These are phyloP conservation scores for Eucalyptus guilfoylei DNA, from an alignment of 345 rosid species.

Conservation along the genomic window DNA sequence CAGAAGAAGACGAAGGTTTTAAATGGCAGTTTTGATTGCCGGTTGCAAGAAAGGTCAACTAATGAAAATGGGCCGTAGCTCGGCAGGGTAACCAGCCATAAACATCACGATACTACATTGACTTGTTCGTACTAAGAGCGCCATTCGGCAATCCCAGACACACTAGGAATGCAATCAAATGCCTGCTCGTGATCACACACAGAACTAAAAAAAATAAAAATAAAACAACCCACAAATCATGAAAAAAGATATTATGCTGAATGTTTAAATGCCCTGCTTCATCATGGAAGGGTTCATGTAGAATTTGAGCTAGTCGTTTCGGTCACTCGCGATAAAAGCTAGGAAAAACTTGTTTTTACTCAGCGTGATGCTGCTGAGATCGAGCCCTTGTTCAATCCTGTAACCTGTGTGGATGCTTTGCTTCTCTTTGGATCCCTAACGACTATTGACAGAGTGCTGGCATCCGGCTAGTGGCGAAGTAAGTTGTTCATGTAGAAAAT, in stretches of 20 bases:
- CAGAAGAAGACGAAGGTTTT: neutral
- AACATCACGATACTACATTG: neutral
- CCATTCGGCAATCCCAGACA: conserved; percentile 45
- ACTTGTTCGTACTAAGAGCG: neutral
- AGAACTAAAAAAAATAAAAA: no score
- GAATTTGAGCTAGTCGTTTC: neutral
- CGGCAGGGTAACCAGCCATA: neutral
- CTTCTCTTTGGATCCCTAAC: conserved; percentile 49
- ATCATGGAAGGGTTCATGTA: neutral
- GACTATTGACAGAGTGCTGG: conserved; percentile 62
- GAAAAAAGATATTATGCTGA: no score
- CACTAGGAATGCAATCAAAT: conserved; percentile 62
- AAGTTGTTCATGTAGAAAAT: no score
- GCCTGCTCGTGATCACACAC: conserved; percentile 16
- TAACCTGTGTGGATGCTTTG: conserved; percentile 37
- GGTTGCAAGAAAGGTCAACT: neutral
- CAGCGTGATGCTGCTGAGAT: conserved; percentile 45
- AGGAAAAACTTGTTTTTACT: conserved; percentile 29
- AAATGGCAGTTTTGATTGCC: neutral
- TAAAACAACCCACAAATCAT: neutral
- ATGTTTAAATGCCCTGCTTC: neutral
- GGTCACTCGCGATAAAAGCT: neutral
- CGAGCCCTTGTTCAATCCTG: conserved; percentile 15
- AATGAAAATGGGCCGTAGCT: neutral
- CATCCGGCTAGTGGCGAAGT: conserved; percentile 40